Conservation (phyloP, 768 basidiomycete genomes). For the Kwoniella newhampshirensis region DNA sequence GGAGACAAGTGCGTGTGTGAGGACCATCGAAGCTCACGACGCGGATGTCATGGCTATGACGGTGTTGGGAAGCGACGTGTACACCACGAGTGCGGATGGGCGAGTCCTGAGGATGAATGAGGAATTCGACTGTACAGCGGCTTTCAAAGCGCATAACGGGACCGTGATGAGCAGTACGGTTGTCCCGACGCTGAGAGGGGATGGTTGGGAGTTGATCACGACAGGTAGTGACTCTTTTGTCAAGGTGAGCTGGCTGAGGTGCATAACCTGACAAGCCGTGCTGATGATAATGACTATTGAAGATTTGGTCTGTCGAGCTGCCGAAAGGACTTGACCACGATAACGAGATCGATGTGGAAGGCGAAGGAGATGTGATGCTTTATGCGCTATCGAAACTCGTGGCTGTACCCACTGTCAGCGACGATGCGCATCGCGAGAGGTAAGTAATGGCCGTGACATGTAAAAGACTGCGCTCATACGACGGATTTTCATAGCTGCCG, state of each 20-base stretch:
- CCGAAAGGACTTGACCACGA: constrained; percentile 20
- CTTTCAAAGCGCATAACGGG: constrained; percentile 77
- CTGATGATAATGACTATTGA: background rate
- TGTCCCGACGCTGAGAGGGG: constrained; percentile 53
- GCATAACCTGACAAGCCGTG: background rate
- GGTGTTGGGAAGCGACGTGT: constrained; percentile 62
- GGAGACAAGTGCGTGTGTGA: constrained; percentile 80
- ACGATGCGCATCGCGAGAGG: constrained; percentile 64
- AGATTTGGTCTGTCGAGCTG: constrained; percentile 56
- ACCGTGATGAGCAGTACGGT: constrained; percentile 78
- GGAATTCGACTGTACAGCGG: constrained; percentile 78
- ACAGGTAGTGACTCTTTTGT: constrained; percentile 83
- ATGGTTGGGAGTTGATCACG: constrained; percentile 62
- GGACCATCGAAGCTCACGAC: constrained; percentile 83
- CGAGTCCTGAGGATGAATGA: constrained; percentile 79
- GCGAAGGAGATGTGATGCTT: constrained; percentile 65
- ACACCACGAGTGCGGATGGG: constrained; percentile 60
- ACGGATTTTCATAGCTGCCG: constrained; percentile 59
- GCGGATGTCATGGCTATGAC: constrained; percentile 83
- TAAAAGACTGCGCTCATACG: background rate
- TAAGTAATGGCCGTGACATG: constrained; percentile 14
- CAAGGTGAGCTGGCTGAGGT: constrained; percentile 59
- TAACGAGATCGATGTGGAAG: constrained; percentile 31
- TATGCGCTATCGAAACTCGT: constrained; percentile 82
- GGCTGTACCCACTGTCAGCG: constrained; percentile 81